Evolutionary conservation across 148 eudicot genomes (phyloP).

Genomic region (Cornus suecica): DNA sequence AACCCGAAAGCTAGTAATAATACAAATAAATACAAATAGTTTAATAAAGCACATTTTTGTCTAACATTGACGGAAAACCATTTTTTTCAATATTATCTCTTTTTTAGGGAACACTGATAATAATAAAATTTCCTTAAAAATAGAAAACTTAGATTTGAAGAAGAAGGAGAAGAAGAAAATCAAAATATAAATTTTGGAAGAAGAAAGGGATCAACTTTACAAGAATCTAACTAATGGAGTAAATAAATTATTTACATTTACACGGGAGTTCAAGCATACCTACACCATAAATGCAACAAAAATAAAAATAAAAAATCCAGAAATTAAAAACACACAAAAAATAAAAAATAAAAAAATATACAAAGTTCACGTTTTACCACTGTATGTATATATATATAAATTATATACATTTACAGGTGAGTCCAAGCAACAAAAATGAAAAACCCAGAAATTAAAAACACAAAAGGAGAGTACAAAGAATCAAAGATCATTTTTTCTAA

Average conservation of each 20-base stretch:
- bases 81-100: too few species aligned
- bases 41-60: background rate
- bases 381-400: too few species aligned
- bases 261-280: too few species aligned
- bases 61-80: background rate
- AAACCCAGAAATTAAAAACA: conserved; percentile 2
- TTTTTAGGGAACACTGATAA: background rate
- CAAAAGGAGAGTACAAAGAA: background rate
- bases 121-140: background rate
- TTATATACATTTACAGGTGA: too few species aligned
- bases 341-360: background rate
- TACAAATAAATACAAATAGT: too few species aligned
- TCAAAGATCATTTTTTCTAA: too few species aligned
- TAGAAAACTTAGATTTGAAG: background rate
- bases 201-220: background rate
- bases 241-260: background rate
- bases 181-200: background rate
- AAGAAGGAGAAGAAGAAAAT: background rate
- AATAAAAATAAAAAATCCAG: background rate
- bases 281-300: background rate
- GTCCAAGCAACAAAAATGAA: too few species aligned
- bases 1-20: background rate
- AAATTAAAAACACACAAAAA: too few species aligned
- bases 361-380: too few species aligned
- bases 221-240: too few species aligned